phyloP scores from a whole-genome alignment of 1,284 basidiomycete species.

The Rhodotorula sp. region DNA sequence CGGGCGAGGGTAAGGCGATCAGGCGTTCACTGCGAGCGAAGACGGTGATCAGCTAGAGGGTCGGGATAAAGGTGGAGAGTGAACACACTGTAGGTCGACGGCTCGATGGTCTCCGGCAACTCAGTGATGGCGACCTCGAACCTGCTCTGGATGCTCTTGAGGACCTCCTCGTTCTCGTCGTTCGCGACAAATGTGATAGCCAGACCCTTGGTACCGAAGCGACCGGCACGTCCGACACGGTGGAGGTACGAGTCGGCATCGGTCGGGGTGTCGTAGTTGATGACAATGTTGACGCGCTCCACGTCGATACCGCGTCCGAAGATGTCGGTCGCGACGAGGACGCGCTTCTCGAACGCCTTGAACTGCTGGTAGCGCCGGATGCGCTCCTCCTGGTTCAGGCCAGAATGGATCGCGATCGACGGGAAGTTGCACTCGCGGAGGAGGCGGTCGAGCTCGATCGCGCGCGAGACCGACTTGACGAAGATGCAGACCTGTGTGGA shows the following conservation, averaged over 20 bases:
- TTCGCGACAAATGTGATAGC: constrained; percentile 96
- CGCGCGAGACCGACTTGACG: constrained; percentile 95
- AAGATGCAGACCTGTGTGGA: constrained; percentile 90
- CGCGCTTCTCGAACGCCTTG: constrained; percentile 99
- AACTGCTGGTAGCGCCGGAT: constrained; percentile 98
- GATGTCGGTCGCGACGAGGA: constrained; percentile 86
- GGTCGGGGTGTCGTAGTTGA: constrained; percentile 73
- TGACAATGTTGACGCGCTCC: constrained; percentile 85
- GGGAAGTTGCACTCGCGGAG: constrained; percentile 98
- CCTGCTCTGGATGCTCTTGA: constrained; percentile 82
- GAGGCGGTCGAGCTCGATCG: constrained; percentile 93
- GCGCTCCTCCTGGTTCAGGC: constrained; percentile 89
- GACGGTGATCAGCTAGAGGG: too few relatives aligned
- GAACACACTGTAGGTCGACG: constrained; percentile 53
- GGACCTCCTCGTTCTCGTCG: constrained; percentile 88
- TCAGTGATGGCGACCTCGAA: constrained; percentile 93
- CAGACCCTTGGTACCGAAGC: constrained; percentile 98
- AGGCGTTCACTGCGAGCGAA: constrained; percentile 1
- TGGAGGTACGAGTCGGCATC: constrained; percentile 99
- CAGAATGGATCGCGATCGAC: constrained; percentile 95
- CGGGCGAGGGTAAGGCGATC: neutral
- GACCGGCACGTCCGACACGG: constrained; percentile 96
- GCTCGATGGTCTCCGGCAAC: constrained; percentile 87
- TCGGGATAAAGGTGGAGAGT: too few relatives aligned
- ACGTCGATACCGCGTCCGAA: constrained; percentile 97